Conservation (phyloP, 2,329 filamentous ascomycete genomes). For the Plectosphaerella sp. region DNA sequence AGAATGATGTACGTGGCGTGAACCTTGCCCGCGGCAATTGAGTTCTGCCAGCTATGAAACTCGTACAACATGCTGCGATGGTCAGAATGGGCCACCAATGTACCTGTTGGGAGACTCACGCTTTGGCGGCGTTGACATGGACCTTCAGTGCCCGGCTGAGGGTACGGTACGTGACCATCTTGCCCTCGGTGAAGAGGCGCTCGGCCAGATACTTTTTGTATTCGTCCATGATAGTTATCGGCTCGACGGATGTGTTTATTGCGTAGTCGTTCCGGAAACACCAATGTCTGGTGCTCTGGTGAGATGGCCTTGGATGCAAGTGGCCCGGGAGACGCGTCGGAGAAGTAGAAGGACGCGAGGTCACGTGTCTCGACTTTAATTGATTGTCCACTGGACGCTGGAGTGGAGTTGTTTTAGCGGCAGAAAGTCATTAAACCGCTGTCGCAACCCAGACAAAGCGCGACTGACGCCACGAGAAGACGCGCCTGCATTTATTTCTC, state of each 20-base stretch:
- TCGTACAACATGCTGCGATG: conserved; percentile 79
- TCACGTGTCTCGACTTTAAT: conserved; percentile 25
- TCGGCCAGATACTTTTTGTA: conserved; percentile 71
- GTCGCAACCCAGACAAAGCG: too few species aligned
- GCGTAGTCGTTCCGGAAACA: background rate
- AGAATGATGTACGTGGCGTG: conserved; percentile 90
- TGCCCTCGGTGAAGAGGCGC: conserved; percentile 71
- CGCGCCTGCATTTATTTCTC: too few species aligned
- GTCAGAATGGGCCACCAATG: conserved; percentile 25
- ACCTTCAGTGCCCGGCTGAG: conserved; percentile 79
- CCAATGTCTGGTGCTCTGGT: background rate
- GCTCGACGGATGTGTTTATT: too few species aligned
- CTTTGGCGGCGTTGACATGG: conserved; percentile 83
- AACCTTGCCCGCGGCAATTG: conserved; percentile 67
- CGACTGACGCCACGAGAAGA: too few species aligned
- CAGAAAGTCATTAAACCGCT: too few species aligned
- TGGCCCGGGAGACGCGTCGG: background rate
- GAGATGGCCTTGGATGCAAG: background rate
- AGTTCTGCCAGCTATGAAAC: conserved; percentile 75
- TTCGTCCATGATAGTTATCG: conserved; percentile 42
- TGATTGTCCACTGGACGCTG: too few species aligned
- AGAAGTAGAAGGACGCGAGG: conserved; percentile 17
- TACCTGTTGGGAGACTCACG: conserved; percentile 47
- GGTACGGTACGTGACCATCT: conserved; percentile 77
- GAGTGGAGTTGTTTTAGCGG: too few species aligned